Percentiles rank a stretch among this genome's conserved stretches.
These are phyloP conservation scores for Heritiera fomes DNA, from an alignment of 345 rosid species.

Conservation along the genomic window DNA sequence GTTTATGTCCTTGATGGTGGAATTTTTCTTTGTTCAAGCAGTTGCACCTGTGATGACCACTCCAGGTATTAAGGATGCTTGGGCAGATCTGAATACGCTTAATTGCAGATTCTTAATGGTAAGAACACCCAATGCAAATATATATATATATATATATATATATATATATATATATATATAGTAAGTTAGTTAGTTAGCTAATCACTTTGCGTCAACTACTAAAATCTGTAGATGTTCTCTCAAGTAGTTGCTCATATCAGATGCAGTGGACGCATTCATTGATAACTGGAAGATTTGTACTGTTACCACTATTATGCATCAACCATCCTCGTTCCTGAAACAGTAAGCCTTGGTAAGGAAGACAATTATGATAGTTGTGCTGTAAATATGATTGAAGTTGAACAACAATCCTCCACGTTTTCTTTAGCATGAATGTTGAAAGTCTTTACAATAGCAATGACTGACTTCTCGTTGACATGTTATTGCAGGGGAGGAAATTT, in stretches of 20 bases:
- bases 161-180: too few species aligned
- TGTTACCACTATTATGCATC: background rate
- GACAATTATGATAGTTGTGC: background rate
- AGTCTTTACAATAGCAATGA: background rate
- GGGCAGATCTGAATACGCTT: background rate
- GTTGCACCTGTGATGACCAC: background rate
- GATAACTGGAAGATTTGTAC: background rate
- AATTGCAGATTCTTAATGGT: background rate
- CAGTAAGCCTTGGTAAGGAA: background rate
- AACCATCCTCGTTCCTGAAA: background rate
- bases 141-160: too few species aligned
- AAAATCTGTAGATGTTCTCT: too few species aligned
- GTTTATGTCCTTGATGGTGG: background rate
- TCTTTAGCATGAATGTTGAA: background rate
- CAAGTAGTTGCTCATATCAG: background rate
- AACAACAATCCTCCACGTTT: background rate
- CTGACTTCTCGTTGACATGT: background rate
- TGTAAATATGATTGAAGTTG: background rate
- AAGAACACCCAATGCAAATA: background rate
- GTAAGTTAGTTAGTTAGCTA: too few species aligned
- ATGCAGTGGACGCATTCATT: background rate
- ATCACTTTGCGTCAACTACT: background rate
- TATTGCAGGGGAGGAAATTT: background rate
- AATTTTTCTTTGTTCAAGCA: background rate
- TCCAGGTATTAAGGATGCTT: background rate